Evolutionary conservation across 164 flowering plant species (phyloP), one percentile per base, ranked within the genome.

Genomic region (Euptelea pleiosperma): DNA sequence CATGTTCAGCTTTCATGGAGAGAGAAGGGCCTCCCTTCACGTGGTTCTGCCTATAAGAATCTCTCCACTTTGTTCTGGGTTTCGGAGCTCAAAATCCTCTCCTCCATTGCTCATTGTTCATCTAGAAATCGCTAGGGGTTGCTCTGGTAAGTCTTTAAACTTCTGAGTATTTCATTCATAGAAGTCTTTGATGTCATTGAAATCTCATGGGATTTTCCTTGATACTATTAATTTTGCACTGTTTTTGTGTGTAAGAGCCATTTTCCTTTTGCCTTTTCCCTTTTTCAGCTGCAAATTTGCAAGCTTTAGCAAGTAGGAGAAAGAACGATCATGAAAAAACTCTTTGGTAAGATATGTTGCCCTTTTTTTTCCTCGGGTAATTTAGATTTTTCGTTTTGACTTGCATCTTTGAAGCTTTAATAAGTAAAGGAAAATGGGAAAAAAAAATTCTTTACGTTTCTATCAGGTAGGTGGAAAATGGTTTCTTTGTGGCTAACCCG

Each of bases 11-110:
- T 57, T 10, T 19, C 2, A 29, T 43, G 37, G 39, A 57, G 51
- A 44, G 10, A 33, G 22, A 12, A 39, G n/a, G n/a, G 28, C 47
- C 18, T n/a, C 36, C 47, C 34, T 26, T 55, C 59, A 55, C 47
- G 47, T 40, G 47, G 21, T 55, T 55, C 22, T 28, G 22, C 29
- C 33, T 40, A 25, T 26, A 40, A 41, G 14, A 26, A 25, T 10
- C 50, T 9, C 26, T 25, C 12, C 50, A 7, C 31, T 55, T 37
- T 37, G 21, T 25, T 26, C 19, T 31, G 31, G n/a, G 24, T 52
- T 35, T 52, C 15, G 36, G 8, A 50, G 2, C 36, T 14, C 19
- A 50, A 15, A 29, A 14, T 9, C 9, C 18, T 24, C 16, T 0
- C n/a, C 28, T 39, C 18, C 24, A 2, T 54, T 6, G 24, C 16